Base-by-base conservation (phyloP, 768 basidiomycete genomes). In the Calocybe gangraenosa region DNA sequence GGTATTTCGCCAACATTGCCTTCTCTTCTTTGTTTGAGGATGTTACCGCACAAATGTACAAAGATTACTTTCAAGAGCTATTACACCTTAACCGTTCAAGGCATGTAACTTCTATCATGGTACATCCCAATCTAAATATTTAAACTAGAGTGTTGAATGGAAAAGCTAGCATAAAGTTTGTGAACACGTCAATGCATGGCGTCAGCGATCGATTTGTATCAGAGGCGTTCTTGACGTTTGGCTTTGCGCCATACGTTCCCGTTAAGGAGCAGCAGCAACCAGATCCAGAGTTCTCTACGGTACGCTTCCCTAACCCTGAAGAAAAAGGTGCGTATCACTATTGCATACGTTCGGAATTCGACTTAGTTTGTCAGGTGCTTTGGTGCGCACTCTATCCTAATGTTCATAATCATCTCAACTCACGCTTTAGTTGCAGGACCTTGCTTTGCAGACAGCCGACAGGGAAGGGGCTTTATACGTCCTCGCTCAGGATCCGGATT, bases 161-260 rank as follows among this genome's bases (percentile, higher is more conserved):
- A 0, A 50, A 54, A 4, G 57, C 65, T 1, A 30, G 65, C 3
- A 46, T 83, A 49, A 77, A 71, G 53, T 89, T 93, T 53, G 85
- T 90, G 15, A 90, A 91, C 58, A 94, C 92, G 0, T 86, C 91
- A 0, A 84, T 94, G 86, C 92, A 94, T 54, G 92, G 92, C 0
- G 92, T 94, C 42, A 82, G 89, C 52, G 75, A 92, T 59, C 63
- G 69, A 3, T 84, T 85, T 53, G 71, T 80, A 32, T 63, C 61
- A 7, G 60, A 68, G 40, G 84, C 79, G 0, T 85, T 93, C 48
- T 63, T 69, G 31, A 49, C 64, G 2, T 81, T 79, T 46, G 81
- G 81, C 4, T 81, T 90, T 48, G 55, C 70, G 14, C 71, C 76
- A 1, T 83, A 76, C 58, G 68, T 74, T 8, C 74, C 81, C 1